Base-by-base conservation (phyloP, 2,329 filamentous ascomycete genomes). In the Stagonosporopsis rhizophila region DNA sequence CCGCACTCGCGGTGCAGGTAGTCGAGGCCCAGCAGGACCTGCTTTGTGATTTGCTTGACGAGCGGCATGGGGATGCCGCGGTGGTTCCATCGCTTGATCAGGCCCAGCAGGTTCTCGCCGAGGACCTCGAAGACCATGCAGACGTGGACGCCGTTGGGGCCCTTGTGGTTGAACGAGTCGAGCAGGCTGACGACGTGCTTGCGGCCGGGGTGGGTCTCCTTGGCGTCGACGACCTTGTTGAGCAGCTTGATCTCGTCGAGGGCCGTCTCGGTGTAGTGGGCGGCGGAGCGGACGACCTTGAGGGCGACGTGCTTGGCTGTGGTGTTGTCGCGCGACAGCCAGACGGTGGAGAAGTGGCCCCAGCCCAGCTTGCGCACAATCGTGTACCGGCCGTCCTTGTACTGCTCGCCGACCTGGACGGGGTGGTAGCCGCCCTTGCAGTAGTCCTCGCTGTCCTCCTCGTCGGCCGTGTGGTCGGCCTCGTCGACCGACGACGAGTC, bases 91-190 rank as follows among this genome's bases (percentile, higher is more conserved):
- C 91, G 88, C 85, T 98, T 98, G 83, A 99, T 97, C 73, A 99
- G 79, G 23, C 95, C 94, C 49, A 98, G 81, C 62, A 98, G 79
- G 73, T 98, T 98, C 83, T 98, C 93, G 50, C 95, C 95, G 53
- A 99, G 79, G 3, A 99, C 95, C 77, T 99, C 95, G 70, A 99
- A 99, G 7, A 99, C 95, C 94, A 99, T 98, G 81, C 95, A 99
- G 56, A 98, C 92, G 73, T 99, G 95, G 47, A 92, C 90, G 44
- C 95, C 95, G 72, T 99, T 96, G 39, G 94, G 94, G 9, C 95
- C 95, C 77, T 96, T 96, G 80, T 98, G 95, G 75, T 97, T 94
- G 76, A 99, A 99, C 0, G 92, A 96, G 78, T 98, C 94, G 67
- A 98, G 85, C 35, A 99, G 83, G 77, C 92, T 96, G 76, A 99